phyloP scores from a whole-genome alignment of 768 basidiomycete species.

The Hemileccinum rubropunctum region DNA sequence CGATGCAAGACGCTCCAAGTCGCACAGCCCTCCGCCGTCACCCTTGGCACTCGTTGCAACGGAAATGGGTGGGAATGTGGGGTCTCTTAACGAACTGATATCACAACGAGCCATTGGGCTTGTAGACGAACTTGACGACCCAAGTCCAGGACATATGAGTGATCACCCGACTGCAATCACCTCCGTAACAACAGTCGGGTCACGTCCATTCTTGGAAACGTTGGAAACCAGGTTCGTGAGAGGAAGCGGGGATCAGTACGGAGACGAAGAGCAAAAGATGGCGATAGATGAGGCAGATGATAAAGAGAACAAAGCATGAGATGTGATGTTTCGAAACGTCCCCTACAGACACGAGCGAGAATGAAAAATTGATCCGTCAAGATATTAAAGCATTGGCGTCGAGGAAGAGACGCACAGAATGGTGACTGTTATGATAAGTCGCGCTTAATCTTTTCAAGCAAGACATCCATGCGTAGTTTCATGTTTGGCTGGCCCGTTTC shows the following conservation, averaged over 20 bases:
- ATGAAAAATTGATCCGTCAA: constrained; percentile 1
- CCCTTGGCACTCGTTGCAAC: constrained; percentile 53
- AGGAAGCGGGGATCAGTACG: constrained; percentile 35
- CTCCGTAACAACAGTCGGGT: constrained; percentile 51
- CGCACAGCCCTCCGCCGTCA: constrained; percentile 76
- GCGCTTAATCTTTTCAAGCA: constrained; percentile 84
- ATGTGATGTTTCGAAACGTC: neutral
- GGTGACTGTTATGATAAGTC: constrained; percentile 38
- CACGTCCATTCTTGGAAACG: constrained; percentile 51
- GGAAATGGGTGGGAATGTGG: constrained; percentile 33
- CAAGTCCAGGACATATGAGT: constrained; percentile 80
- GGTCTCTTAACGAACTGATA: constrained; percentile 35
- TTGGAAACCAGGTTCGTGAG: constrained; percentile 66
- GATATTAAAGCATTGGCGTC: neutral
- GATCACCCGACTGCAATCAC: constrained; percentile 72
- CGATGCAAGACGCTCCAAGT: constrained; percentile 76
- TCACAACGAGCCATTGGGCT: constrained; percentile 61
- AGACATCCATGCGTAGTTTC: constrained; percentile 82
- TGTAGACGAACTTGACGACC: constrained; percentile 85
- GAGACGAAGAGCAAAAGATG: constrained; percentile 36
- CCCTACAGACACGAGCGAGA: neutral
- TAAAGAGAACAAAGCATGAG: constrained; percentile 55
- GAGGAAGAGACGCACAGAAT: constrained; percentile 2
- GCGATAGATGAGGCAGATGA: constrained; percentile 40
- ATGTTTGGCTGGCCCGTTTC: constrained; percentile 62